A percentile compares a stretch with the other conserved stretches of the same genome.
phyloP scores from a whole-genome alignment of 2,329 filamentous ascomycete genomes.

The Trichophyton benhamiae region DNA sequence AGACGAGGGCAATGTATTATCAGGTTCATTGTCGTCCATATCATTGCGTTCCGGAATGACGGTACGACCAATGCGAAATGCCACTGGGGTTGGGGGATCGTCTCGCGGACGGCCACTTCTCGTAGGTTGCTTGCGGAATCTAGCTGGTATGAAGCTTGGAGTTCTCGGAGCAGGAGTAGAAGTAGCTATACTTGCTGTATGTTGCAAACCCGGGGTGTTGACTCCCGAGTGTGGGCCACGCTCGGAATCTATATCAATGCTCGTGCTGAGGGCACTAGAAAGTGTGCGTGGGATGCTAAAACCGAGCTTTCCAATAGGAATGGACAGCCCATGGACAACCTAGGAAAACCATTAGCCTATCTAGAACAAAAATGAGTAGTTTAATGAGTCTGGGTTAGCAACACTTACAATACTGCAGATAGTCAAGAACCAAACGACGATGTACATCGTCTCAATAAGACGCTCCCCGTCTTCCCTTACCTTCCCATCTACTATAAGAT shows the following conservation, averaged over 20 bases:
- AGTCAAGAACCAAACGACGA: slow-evolving; percentile 76
- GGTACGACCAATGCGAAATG: slow-evolving; percentile 10
- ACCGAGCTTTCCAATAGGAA: slow-evolving; percentile 50
- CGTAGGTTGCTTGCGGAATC: background rate
- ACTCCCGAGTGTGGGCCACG: background rate
- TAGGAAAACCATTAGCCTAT: slow-evolving; percentile 4
- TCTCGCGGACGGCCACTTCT: slow-evolving; percentile 6
- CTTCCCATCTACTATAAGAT: slow-evolving; percentile 45
- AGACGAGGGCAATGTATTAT: background rate
- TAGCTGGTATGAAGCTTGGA: slow-evolving; percentile 5
- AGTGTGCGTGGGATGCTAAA: slow-evolving; percentile 37
- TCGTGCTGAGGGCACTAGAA: slow-evolving; percentile 35
- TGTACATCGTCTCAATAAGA: slow-evolving; percentile 52
- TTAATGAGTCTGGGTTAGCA: background rate
- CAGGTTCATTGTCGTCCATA: background rate
- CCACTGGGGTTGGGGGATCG: slow-evolving; percentile 1
- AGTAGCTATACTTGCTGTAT: background rate
- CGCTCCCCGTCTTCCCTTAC: slow-evolving; percentile 52
- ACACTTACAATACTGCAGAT: slow-evolving; percentile 66
- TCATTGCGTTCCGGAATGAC: slow-evolving; percentile 6
- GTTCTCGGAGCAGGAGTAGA: background rate
- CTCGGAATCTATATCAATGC: slow-evolving; percentile 18
- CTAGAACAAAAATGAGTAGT: background rate
- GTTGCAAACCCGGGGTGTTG: background rate
- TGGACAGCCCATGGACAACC: slow-evolving; percentile 70